Percentiles rank a stretch among this genome's conserved stretches.
These are phyloP conservation scores for Glycine latifolia DNA, from an alignment of 306 rosid species.

Conservation along the genomic window DNA sequence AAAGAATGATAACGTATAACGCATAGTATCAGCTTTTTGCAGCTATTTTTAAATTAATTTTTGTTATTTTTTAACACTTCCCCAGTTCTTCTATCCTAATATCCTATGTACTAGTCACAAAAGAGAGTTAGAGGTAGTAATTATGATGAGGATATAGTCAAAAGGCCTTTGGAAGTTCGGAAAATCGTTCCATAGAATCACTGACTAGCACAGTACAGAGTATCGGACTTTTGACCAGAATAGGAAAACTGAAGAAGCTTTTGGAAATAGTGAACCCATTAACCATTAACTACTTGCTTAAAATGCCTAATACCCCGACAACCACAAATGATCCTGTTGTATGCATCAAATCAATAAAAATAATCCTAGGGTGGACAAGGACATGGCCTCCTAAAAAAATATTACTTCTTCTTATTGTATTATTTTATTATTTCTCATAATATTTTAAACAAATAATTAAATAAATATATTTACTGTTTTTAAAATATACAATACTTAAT, in stretches of 20 bases:
- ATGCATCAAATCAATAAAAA: too few species aligned
- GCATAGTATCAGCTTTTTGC: conserved; percentile 26
- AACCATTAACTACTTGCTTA: conserved; percentile 34
- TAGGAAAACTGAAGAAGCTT: not conserved
- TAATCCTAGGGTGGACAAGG: not conserved
- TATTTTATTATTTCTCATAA: too few species aligned
- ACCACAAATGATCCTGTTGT: not conserved
- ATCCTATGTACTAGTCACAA: too few species aligned
- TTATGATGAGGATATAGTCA: conserved; percentile 39
- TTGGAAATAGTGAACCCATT: conserved; percentile 48
- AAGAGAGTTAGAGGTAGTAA: conserved; percentile 40
- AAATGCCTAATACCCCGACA: conserved; percentile 28
- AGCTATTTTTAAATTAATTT: not conserved
- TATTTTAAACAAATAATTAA: too few species aligned
- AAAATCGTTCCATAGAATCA: conserved; percentile 40
- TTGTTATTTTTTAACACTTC: too few species aligned
- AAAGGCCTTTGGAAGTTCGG: conserved; percentile 43
- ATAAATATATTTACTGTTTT: too few species aligned
- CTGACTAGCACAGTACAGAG: conserved; percentile 48
- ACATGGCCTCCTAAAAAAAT: not conserved
- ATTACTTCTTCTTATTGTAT: too few species aligned
- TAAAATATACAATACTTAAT: too few species aligned
- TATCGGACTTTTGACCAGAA: conserved; percentile 58
- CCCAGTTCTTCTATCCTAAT: not conserved
- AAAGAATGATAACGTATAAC: not conserved